Percentiles rank a stretch among this genome's conserved stretches.
phyloP scores from a whole-genome alignment of 306 rosid species.

The Rubus parviflorus region DNA sequence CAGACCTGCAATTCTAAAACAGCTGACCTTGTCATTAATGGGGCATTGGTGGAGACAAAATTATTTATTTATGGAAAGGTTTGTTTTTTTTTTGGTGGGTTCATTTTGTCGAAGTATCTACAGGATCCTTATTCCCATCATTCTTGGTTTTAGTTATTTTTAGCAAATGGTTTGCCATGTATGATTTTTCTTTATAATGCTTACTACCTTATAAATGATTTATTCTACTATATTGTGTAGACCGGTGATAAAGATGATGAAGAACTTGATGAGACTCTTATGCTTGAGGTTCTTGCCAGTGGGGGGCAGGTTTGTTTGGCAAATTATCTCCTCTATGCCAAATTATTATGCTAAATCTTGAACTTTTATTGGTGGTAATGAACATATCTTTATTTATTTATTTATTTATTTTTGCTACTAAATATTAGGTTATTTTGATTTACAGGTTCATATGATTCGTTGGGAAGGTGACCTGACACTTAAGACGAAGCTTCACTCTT shows the following conservation, averaged over 20 bases:
- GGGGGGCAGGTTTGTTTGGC: conserved; percentile 82
- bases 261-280: conserved; percentile 61
- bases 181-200: conserved; percentile 4
- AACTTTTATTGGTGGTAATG: too few species aligned
- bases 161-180: neutral
- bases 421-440: conserved; percentile 20
- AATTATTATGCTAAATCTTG: too few species aligned
- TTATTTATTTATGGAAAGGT: conserved; percentile 91
- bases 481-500: conserved; percentile 80
- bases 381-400: too few species aligned
- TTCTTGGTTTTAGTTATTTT: conserved; percentile 20
- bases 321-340: neutral
- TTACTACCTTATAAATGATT: neutral
- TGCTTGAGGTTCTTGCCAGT: conserved; percentile 80
- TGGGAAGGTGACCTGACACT: conserved; percentile 64
- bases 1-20: conserved; percentile 41
- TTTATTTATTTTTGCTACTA: neutral
- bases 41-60: conserved; percentile 75
- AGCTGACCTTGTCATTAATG: conserved; percentile 83
- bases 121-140: conserved; percentile 3
- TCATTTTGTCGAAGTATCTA: conserved; percentile 3
- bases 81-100: conserved; percentile 20
- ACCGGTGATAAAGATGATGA: conserved; percentile 46
- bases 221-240: conserved; percentile 44
- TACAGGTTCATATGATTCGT: conserved; percentile 68